These are phyloP conservation scores for Pilobolus umbonatus DNA, from an alignment of 192 early-diverging fungal genomes.

Conservation along the genomic window DNA sequence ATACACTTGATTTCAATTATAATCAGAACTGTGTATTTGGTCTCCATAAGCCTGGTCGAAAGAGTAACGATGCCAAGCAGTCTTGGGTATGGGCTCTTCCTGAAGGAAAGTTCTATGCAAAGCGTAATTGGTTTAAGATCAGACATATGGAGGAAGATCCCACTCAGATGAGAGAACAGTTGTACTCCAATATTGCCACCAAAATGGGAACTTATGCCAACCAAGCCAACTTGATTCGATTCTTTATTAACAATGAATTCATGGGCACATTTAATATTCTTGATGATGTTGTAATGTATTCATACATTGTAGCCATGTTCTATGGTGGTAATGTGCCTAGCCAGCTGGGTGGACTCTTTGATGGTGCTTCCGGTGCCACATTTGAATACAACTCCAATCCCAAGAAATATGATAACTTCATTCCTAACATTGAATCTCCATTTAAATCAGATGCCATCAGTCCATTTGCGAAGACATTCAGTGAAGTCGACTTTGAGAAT, in stretches of 20 bases:
- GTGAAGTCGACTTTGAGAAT: conserved; percentile 18
- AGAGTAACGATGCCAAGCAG: conserved; percentile 49
- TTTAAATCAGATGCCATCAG: conserved; percentile 18
- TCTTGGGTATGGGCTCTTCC: conserved; percentile 40
- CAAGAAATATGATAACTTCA: conserved; percentile 30
- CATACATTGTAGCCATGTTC: conserved; percentile 38
- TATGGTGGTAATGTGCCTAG: conserved; percentile 29
- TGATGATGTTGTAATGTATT: conserved; percentile 41
- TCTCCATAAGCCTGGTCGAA: conserved; percentile 43
- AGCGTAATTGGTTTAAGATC: conserved; percentile 42
- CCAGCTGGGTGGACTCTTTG: conserved; percentile 36
- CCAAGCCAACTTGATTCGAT: conserved; percentile 41
- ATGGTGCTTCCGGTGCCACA: conserved; percentile 42
- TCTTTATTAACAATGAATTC: conserved; percentile 39
- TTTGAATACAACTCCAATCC: conserved; percentile 30
- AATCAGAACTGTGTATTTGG: conserved; percentile 36
- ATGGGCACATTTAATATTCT: conserved; percentile 46
- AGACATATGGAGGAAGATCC: conserved; percentile 48
- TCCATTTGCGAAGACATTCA: conserved; percentile 25
- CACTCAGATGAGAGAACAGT: conserved; percentile 47
- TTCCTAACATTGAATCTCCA: conserved; percentile 28
- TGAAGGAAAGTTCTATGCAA: conserved; percentile 16
- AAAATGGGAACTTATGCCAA: conserved; percentile 42
- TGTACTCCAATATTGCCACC: conserved; percentile 39
- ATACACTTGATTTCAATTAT: too few species aligned